Conservation (phyloP, 331 rosid species). For the Acacia concinna region DNA sequence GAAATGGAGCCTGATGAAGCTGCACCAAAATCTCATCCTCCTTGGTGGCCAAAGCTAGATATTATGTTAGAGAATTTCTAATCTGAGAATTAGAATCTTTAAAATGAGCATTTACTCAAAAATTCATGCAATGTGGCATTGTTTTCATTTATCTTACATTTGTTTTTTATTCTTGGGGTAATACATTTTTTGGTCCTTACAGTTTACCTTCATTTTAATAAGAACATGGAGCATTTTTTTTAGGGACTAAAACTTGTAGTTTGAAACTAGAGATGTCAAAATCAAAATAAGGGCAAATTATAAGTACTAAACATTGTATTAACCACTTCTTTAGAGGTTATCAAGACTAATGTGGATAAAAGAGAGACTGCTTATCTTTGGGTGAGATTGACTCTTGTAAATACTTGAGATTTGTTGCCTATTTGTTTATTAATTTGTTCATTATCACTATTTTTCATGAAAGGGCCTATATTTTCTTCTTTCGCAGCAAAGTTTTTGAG, state of each 20-base stretch:
- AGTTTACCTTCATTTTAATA: too few relatives aligned
- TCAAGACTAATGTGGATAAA: slow-evolving; percentile 25
- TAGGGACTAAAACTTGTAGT: too few relatives aligned
- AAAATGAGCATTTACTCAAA: not conserved
- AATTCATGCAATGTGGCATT: not conserved
- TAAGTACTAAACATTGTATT: too few relatives aligned
- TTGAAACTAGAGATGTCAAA: too few relatives aligned
- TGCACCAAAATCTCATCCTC: slow-evolving; percentile 60
- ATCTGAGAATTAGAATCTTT: slow-evolving; percentile 28
- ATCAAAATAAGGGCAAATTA: too few relatives aligned
- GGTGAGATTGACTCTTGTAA: slow-evolving; percentile 29
- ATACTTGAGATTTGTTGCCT: slow-evolving; percentile 23
- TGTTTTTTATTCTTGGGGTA: not conserved
- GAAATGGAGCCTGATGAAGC: slow-evolving; percentile 56
- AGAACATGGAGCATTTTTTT: too few relatives aligned
- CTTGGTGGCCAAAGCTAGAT: slow-evolving; percentile 87
- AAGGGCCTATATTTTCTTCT: not conserved
- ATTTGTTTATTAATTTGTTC: not conserved
- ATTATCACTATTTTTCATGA: not conserved
- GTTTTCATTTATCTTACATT: slow-evolving; percentile 16
- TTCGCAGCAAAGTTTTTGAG: not conserved
- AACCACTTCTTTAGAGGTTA: not conserved
- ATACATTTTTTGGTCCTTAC: too few relatives aligned
- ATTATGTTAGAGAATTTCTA: slow-evolving; percentile 51
- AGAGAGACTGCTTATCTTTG: slow-evolving; percentile 20